Base-by-base conservation (phyloP, 31 red algal genomes). In the Odonthalia washingtoniensis region DNA sequence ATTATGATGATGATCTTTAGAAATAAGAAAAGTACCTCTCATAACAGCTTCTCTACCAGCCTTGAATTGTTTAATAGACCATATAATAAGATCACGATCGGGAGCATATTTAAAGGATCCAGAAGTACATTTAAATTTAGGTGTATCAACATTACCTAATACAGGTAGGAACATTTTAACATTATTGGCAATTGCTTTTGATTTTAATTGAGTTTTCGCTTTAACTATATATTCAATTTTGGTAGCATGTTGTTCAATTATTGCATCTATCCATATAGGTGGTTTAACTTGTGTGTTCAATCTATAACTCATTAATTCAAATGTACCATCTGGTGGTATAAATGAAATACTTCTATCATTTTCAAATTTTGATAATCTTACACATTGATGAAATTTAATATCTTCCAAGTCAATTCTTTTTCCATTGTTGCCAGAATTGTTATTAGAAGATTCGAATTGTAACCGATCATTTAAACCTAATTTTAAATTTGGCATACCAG, bases 301-400 rank as follows among this genome's bases (percentile, higher is more conserved):
- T 33, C 98, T 92, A 85, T 99, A 99, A 65, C 92, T 97, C 98
- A 99, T 99, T 27, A 99, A 72, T 75, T 99, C 98, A 81, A 99
- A 99, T n/a, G 88, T 81, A 41, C 98, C 98, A 80, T 99, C 98
- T 44, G 98, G 98, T 17, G 98, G 98, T 46, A 99, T 94, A 70
- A 99, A 99, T 36, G 89, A 95, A 39, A 99, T 99, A 39, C 88
- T 92, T 17, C 95, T 87, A 70, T 97, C 95, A 57, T 91, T 94
- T 72, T 99, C 98, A 64, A 99, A 99, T 31, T 89, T 87, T 0
- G 87, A 78, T 44, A 99, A 85, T 32, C 95, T 92, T 45, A 99
- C 98, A 77, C 98, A 99, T 72, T 99, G 98, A 73, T 99, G 98
- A 84, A 99, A 99, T 57, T 99, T 99, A 74, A 99, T 94, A 78